These are phyloP conservation scores for Zoysia matrella DNA, from an alignment of 202 grass and related monocot species.

Conservation along the genomic window DNA sequence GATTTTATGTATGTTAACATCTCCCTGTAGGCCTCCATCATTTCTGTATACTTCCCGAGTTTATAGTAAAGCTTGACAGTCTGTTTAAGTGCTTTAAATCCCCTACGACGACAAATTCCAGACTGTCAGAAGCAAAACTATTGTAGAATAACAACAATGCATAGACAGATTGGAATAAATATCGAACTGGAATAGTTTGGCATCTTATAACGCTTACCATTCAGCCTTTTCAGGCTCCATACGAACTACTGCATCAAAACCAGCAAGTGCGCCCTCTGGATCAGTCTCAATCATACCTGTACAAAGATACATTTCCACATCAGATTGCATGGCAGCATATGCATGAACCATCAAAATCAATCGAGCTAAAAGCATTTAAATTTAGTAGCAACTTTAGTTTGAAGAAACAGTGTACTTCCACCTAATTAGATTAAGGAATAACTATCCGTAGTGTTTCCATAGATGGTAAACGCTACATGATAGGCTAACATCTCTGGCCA, in stretches of 20 bases:
- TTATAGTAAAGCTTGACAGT: too few relatives aligned
- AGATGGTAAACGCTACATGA: too few relatives aligned
- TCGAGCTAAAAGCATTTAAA: slow-evolving; percentile 17
- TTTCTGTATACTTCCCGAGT: too few relatives aligned
- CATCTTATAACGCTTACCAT: not conserved
- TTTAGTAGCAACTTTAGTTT: slow-evolving; percentile 10
- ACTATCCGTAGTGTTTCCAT: too few relatives aligned
- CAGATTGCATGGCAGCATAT: slow-evolving; percentile 19
- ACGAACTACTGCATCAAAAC: too few relatives aligned
- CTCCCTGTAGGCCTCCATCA: too few relatives aligned
- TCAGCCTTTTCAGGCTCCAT: too few relatives aligned
- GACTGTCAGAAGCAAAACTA: slow-evolving; percentile 16
- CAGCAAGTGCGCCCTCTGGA: too few relatives aligned
- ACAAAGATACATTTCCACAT: slow-evolving; percentile 29
- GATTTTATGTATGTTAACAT: too few relatives aligned
- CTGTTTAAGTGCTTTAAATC: too few relatives aligned
- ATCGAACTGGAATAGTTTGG: not conserved
- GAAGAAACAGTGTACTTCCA: not conserved
- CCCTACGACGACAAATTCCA: slow-evolving; percentile 15
- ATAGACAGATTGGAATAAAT: slow-evolving; percentile 15
- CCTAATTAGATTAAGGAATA: slow-evolving; percentile 8
- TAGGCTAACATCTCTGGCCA: too few relatives aligned
- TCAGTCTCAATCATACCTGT: slow-evolving; percentile 78
- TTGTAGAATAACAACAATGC: not conserved
- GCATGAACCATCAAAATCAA: slow-evolving; percentile 22